Evolutionary conservation across 2,329 filamentous ascomycete genomes (phyloP), one percentile per base, ranked within the genome.

Genomic region (Sordariomycetes sp.): DNA sequence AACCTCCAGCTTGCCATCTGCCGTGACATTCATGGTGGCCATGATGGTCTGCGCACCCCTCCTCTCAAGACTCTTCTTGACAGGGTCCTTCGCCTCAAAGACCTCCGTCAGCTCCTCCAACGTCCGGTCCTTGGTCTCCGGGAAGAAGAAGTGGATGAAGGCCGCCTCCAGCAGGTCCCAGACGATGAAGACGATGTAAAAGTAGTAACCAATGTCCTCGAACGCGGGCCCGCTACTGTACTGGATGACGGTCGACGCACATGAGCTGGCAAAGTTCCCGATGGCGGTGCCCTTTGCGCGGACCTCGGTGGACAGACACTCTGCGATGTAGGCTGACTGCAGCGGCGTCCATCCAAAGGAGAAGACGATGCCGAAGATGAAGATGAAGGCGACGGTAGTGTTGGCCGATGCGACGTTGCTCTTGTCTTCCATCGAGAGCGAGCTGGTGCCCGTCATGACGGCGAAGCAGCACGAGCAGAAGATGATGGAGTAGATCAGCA

Each of bases 311-410:
- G 71, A 69, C 4, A 77, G 65, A 0, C 70, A 73, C 60, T 78
- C 75, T 4, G 73, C 74, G 20, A 76, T 76, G 61, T 78, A 78
- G 64, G 76, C 74, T 57, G 68, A 70, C 58, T 77, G 74, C 0
- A 53, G 32, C 3, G 42, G 42, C 0, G 77, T 81, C 67, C 80
- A 83, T 52, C 76, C 80, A 58, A 84, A 78, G 60, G 79, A 78
- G 67, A 82, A 83, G 62, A 78, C 80, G 63, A 80, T 71, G 56
- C 76, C 76, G 62, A 82, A 84, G 22, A 81, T 67, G 74, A 81
- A 84, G 60, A 84, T 74, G 62, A 81, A 81, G 20, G 76, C 75
- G 35, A 84, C 42, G 8, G 42, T 48, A 5, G 42, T 48, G 20
- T 48, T 74, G 61, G 76, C 77, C 3, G 77, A 78, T 13, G 80